These are phyloP conservation scores for Discostella stelligeroides DNA, from an alignment of 108 stramenopile species.

Conservation along the genomic window DNA sequence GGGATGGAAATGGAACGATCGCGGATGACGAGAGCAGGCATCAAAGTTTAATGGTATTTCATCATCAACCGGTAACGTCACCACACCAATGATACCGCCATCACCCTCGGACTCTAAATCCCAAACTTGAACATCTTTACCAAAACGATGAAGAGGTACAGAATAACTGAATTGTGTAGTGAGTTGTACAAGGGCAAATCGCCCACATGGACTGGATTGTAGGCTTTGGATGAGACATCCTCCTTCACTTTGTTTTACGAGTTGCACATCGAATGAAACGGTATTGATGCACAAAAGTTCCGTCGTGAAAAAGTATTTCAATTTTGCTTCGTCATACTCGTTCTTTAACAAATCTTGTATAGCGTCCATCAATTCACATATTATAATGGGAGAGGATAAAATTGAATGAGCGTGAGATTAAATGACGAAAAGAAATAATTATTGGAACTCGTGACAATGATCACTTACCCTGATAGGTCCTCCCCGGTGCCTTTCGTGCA, in stretches of 20 bases:
- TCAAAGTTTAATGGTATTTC: conserved; percentile 48
- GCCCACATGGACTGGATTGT: conserved; percentile 29
- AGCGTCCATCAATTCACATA: no score
- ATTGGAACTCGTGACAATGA: no score
- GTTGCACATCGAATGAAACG: not conserved
- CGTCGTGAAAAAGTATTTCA: conserved; percentile 22
- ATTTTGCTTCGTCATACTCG: conserved; percentile 35
- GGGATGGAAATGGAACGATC: conserved; percentile 37
- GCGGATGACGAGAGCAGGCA: conserved; percentile 42
- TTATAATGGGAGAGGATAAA: no score
- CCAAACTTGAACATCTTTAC: conserved; percentile 36
- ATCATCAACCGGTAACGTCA: conserved; percentile 46
- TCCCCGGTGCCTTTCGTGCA: conserved; percentile 40
- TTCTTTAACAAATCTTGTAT: conserved; percentile 46
- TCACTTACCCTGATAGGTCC: conserved; percentile 43
- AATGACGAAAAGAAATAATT: no score
- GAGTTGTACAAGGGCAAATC: conserved; percentile 22
- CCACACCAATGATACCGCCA: not conserved
- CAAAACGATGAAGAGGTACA: conserved; percentile 36
- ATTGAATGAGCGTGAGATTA: no score
- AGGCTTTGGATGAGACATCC: conserved; percentile 23
- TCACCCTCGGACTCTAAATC: conserved; percentile 18
- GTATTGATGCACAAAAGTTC: conserved; percentile 16
- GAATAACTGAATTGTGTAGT: conserved; percentile 35
- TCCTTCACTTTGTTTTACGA: conserved; percentile 17